phyloP scores from a whole-genome alignment of 2,329 filamentous ascomycete genomes.

The Blastomyces gilchristii region DNA sequence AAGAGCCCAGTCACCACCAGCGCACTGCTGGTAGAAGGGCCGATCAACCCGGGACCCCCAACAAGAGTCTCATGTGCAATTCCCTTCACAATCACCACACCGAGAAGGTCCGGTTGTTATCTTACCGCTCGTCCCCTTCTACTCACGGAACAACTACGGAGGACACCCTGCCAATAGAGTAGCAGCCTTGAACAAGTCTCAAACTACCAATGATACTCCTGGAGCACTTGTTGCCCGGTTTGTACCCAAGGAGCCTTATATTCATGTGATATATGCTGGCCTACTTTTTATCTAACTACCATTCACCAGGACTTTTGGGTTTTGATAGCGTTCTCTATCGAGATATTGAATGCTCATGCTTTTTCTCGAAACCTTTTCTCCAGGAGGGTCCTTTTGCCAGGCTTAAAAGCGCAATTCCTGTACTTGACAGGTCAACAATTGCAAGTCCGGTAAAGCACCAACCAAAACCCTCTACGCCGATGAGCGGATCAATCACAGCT shows the following conservation, averaged over 20 bases:
- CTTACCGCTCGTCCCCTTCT: not conserved
- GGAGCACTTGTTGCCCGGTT: not conserved
- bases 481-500: conserved; percentile 3
- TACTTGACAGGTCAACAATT: conserved; percentile 3
- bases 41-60: no score
- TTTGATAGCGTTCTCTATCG: not conserved
- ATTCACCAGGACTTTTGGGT: not conserved
- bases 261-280: not conserved
- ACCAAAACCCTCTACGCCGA: conserved; percentile 6
- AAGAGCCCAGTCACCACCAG: no score
- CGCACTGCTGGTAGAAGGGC: no score
- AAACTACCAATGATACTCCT: not conserved
- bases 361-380: conserved; percentile 6
- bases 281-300: not conserved
- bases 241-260: not conserved
- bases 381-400: conserved; percentile 3
- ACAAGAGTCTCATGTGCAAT: not conserved
- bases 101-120: not conserved
- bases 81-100: not conserved
- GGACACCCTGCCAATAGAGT: not conserved
- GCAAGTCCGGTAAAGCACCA: conserved; percentile 8
- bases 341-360: not conserved
- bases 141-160: not conserved
- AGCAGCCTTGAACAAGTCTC: not conserved
- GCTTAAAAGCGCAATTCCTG: not conserved